Conservation (phyloP, 2,329 filamentous ascomycete genomes). For the Leptographium wingfieldii region DNA sequence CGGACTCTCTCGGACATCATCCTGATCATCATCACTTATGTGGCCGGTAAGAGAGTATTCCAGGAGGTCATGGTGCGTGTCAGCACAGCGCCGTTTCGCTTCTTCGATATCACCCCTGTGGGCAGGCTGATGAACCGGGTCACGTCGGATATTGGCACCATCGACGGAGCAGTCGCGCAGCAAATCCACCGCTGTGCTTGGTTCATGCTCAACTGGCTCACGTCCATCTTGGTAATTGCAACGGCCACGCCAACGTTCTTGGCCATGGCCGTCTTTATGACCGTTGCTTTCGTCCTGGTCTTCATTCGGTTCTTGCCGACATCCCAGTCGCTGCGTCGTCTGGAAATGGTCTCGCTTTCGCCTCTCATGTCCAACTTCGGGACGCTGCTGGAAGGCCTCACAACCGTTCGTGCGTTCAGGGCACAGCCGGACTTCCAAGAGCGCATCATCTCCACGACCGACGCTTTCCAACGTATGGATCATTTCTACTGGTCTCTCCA, state of each 20-base stretch:
- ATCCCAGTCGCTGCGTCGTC: conserved; percentile 67
- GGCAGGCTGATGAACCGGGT: conserved; percentile 86
- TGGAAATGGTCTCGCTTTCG: conserved; percentile 82
- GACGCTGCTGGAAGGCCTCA: conserved; percentile 71
- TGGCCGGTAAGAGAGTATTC: conserved; percentile 66
- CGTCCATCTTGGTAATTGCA: conserved; percentile 66
- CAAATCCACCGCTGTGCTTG: conserved; percentile 62
- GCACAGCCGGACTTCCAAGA: conserved; percentile 70
- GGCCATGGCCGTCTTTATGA: conserved; percentile 55
- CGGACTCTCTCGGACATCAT: conserved; percentile 51
- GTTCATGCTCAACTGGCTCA: conserved; percentile 56
- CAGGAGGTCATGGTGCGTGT: conserved; percentile 58
- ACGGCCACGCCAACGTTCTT: conserved; percentile 68
- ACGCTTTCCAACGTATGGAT: conserved; percentile 87
- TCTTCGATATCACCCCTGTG: conserved; percentile 81
- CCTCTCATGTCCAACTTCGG: conserved; percentile 90
- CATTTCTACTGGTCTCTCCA: conserved; percentile 92
- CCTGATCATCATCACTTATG: conserved; percentile 66
- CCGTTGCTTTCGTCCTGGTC: conserved; percentile 54
- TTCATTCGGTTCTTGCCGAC: conserved; percentile 70
- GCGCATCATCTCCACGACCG: conserved; percentile 66
- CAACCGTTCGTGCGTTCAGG: conserved; percentile 73
- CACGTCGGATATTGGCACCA: conserved; percentile 78
- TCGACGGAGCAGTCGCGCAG: conserved; percentile 73
- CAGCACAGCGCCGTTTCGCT: conserved; percentile 71